Base-by-base conservation (phyloP, 1,284 basidiomycete species). In the Microstroma glucosiphilum region DNA sequence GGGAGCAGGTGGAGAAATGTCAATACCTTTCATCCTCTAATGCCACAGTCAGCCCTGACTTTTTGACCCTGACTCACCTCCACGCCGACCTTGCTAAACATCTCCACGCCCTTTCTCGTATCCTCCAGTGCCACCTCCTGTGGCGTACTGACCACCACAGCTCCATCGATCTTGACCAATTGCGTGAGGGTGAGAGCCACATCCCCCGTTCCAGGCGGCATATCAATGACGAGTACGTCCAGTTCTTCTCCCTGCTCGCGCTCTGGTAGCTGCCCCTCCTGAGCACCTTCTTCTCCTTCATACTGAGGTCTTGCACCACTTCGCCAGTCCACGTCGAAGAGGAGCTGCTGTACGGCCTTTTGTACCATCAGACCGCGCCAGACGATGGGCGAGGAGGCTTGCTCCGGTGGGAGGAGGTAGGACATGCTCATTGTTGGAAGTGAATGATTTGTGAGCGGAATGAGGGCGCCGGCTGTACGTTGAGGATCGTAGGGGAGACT, bases 331-430 rank as follows among this genome's bases (percentile, higher is more conserved):
- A 97, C 92, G 70, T 97, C 92, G 76, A 98, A 97, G 0, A 97
- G 84, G 0, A 98, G 83, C 78, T 98, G 91, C 79, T 97, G 94
- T 0, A 94, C 92, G 25, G 94, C 93, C 78, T 98, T 98, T 82
- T 96, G 93, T 1, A 98, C 96, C 94, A 98, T 97, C 57, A 97
- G 85, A 0, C 94, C 94, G 43, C 94, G 85, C 94, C 94, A 98
- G 25, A 94, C 91, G 19, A 97, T 54, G 42, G 80, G 81, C 40
- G 42, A 40, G 13, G 59, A 58, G 42, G 61, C 54, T 13, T 58
- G 43, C 40, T 59, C 58, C 69, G 73, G 69, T 69, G 82, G 82
- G 1, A 85, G 77, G 2, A 85, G 78, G 66, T 84, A 98, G 0
- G 93, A 94, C 86, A 98, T 97, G 1, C 92, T 96, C 94, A 98